phyloP scores from a whole-genome alignment of 371 early-diverging fungal species.

The Paramicrosporidium saccamoebae region DNA sequence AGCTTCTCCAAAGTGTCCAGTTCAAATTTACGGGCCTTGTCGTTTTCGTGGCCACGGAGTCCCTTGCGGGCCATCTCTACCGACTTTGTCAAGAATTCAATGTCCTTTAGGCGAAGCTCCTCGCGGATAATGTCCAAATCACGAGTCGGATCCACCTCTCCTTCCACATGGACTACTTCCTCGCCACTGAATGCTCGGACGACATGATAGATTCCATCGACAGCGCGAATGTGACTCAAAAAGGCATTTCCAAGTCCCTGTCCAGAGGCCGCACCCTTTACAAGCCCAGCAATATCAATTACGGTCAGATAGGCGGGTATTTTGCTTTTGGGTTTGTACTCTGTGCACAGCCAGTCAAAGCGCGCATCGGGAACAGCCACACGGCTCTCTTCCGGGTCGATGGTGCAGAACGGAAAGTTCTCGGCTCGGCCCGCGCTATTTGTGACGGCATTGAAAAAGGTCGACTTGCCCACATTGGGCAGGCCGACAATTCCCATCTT shows the following conservation, averaged over 20 bases:
- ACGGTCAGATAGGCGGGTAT: constrained; percentile 56
- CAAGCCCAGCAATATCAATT: constrained; percentile 96
- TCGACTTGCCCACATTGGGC: constrained; percentile 93
- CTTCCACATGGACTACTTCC: constrained; percentile 86
- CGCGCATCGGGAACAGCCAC: constrained; percentile 75
- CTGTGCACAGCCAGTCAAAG: constrained; percentile 45
- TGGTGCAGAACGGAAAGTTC: constrained; percentile 57
- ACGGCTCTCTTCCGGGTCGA: constrained; percentile 76
- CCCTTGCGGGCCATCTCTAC: constrained; percentile 24
- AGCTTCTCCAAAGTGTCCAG: constrained; percentile 31
- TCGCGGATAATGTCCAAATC: constrained; percentile 86
- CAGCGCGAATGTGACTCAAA: constrained; percentile 77
- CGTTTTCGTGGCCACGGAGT: constrained; percentile 31
- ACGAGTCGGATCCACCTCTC: constrained; percentile 65
- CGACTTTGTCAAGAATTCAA: constrained; percentile 40
- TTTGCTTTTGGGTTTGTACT: constrained; percentile 25
- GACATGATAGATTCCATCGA: constrained; percentile 95
- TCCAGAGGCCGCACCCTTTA: constrained; percentile 70
- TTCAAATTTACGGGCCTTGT: constrained; percentile 71
- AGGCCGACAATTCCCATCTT: constrained; percentile 91
- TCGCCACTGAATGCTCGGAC: constrained; percentile 59
- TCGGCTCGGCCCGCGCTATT: constrained; percentile 51
- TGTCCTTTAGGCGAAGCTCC: constrained; percentile 83
- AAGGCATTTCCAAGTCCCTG: constrained; percentile 94
- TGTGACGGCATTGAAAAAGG: constrained; percentile 88